Conservation (phyloP, 148 eudicot species). For the Selenicereus undatus region DNA sequence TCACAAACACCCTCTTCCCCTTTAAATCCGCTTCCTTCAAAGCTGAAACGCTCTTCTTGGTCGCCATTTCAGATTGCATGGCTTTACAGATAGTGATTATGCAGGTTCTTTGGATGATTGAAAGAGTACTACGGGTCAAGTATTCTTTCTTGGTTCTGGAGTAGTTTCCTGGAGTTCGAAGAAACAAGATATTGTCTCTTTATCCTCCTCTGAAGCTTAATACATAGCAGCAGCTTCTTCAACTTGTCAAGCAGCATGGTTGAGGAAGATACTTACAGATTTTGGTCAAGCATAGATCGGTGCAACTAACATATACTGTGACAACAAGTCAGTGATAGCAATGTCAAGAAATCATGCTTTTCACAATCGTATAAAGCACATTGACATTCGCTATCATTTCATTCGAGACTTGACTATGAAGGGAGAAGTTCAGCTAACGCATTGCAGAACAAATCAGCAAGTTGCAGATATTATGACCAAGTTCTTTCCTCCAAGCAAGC, state of each 20-base stretch:
- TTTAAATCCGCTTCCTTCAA: slow-evolving; percentile 65
- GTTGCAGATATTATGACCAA: background rate
- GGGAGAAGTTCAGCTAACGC: background rate
- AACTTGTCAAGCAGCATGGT: background rate
- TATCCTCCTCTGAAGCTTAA: too few species aligned
- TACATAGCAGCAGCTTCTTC: too few species aligned
- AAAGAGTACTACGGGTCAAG: too few species aligned
- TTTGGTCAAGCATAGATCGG: background rate
- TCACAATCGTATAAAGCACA: background rate
- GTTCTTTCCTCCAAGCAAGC: too few species aligned
- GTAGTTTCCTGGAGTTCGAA: background rate
- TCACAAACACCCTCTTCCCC: slow-evolving; percentile 76
- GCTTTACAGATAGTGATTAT: slow-evolving; percentile 6
- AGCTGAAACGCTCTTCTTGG: slow-evolving; percentile 73
- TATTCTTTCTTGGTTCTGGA: background rate
- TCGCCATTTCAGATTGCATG: slow-evolving; percentile 38
- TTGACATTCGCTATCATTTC: background rate
- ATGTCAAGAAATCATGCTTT: background rate
- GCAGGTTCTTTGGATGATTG: background rate
- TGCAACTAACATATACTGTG: background rate
- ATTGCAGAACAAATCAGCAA: background rate
- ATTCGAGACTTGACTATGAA: background rate
- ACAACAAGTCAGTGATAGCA: background rate
- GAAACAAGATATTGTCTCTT: background rate
- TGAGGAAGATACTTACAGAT: background rate